Percentiles rank a stretch among this genome's conserved stretches.
Evolutionary conservation across 768 basidiomycete genomes (phyloP).

Genomic region (Mycena maculata): DNA sequence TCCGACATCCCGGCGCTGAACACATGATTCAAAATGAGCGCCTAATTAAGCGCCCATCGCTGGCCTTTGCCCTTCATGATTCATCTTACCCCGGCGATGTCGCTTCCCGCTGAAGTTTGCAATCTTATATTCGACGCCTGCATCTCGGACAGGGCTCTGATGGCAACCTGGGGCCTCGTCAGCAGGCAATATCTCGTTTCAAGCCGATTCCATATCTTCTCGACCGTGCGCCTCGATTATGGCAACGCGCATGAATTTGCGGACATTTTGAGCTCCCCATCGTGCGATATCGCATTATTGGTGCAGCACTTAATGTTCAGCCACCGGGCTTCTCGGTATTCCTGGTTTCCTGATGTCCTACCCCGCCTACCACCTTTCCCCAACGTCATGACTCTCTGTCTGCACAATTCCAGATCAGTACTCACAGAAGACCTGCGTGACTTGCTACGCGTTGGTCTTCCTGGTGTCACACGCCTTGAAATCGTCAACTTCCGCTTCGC

Average conservation of each 20-base stretch:
- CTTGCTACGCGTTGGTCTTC: background rate
- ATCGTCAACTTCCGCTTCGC: conserved; percentile 8
- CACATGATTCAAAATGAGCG: too few relatives aligned
- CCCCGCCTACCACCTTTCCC: background rate
- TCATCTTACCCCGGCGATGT: too few relatives aligned
- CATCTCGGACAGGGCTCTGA: background rate
- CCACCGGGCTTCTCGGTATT: background rate
- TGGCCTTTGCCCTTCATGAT: too few relatives aligned
- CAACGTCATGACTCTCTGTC: background rate
- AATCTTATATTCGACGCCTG: conserved; percentile 13
- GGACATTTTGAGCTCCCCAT: background rate
- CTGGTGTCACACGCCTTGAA: background rate
- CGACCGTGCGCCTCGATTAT: background rate
- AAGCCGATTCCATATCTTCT: conserved; percentile 6
- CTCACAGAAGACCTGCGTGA: background rate
- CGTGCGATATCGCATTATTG: background rate
- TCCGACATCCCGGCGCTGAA: too few relatives aligned
- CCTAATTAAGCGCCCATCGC: too few relatives aligned
- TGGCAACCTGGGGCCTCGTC: conserved; percentile 10
- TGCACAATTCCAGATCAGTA: background rate
- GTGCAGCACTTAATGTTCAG: background rate
- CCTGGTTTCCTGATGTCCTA: background rate
- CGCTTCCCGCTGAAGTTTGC: background rate
- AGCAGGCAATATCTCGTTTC: conserved; percentile 2
- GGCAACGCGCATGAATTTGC: background rate